Conservation (phyloP, 2,329 filamentous ascomycete genomes). For the Talaromyces funiculosus region DNA sequence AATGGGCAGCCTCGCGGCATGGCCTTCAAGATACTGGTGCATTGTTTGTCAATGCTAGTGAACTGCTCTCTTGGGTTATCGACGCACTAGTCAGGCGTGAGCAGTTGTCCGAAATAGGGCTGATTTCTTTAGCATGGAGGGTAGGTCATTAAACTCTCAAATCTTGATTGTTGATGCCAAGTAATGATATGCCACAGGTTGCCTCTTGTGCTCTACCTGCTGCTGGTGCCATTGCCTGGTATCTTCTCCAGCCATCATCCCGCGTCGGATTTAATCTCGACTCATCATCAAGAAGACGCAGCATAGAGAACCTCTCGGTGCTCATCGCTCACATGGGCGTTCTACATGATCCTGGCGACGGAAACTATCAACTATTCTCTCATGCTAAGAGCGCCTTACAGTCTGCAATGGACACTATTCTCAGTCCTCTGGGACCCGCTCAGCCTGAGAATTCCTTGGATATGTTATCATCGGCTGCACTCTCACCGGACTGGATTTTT, state of each 20-base stretch:
- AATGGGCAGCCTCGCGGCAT: conserved; percentile 13
- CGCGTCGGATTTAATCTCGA: conserved; percentile 6
- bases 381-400: conserved; percentile 10
- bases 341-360: conserved; percentile 11
- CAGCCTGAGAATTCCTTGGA: conserved; percentile 8
- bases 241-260: conserved; percentile 9
- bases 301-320: conserved; percentile 11
- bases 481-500: conserved; percentile 10
- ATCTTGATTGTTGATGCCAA: neutral
- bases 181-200: neutral
- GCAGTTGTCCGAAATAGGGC: conserved; percentile 4
- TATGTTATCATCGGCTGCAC: neutral
- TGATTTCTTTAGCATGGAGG: conserved; percentile 12
- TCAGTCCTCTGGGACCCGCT: neutral
- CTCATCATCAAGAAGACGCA: conserved; percentile 7
- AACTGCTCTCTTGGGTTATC: conserved; percentile 12
- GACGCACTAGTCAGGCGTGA: conserved; percentile 12
- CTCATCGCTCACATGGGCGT: conserved; percentile 11
- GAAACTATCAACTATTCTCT: conserved; percentile 13
- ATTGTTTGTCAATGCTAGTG: conserved; percentile 9
- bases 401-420: conserved; percentile 14
- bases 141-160: neutral
- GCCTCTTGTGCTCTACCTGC: conserved; percentile 12
- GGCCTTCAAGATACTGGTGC: neutral
- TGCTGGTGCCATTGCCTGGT: conserved; percentile 11